phyloP scores from a whole-genome alignment of 495 filamentous ascomycete genomes.

The Xylaria telfairii region DNA sequence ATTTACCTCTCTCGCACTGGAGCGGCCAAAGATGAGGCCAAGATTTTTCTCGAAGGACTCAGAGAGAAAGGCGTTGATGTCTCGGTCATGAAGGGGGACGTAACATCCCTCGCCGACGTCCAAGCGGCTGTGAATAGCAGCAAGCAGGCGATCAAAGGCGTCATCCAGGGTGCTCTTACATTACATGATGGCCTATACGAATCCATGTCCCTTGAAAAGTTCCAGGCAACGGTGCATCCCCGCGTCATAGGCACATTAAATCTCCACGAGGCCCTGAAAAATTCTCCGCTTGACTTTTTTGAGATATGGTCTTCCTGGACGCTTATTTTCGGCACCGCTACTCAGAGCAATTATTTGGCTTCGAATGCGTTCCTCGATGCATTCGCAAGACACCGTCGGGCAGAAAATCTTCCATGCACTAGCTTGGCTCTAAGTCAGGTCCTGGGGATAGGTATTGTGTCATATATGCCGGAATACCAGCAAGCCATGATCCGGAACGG shows the following conservation, averaged over 20 bases:
- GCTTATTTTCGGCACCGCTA: slow-evolving; percentile 4
- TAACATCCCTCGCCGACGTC: slow-evolving; percentile 35
- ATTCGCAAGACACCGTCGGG: slow-evolving; percentile 36
- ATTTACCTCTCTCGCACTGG: slow-evolving; percentile 59
- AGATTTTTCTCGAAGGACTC: slow-evolving; percentile 42
- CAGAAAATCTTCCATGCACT: not conserved
- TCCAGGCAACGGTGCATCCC: not conserved
- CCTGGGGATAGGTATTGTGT: not conserved
- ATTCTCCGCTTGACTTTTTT: slow-evolving; percentile 8
- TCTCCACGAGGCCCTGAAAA: not conserved
- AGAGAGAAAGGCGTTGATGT: slow-evolving; percentile 30
- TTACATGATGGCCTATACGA: not conserved
- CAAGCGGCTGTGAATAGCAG: slow-evolving; percentile 18
- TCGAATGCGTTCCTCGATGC: slow-evolving; percentile 61
- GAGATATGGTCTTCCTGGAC: slow-evolving; percentile 3
- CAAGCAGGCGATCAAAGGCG: slow-evolving; percentile 45
- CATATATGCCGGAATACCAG: not conserved
- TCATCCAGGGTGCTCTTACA: slow-evolving; percentile 1
- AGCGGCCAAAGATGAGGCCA: slow-evolving; percentile 23
- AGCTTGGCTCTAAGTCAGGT: not conserved
- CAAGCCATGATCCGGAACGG: not conserved
- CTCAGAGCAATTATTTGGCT: slow-evolving; percentile 61
- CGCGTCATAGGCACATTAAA: slow-evolving; percentile 5
- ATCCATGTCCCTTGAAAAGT: not conserved
- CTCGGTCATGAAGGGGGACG: slow-evolving; percentile 37